Conservation (phyloP, 2,329 filamentous ascomycete species). For the Chalaropsis thielavioides region DNA sequence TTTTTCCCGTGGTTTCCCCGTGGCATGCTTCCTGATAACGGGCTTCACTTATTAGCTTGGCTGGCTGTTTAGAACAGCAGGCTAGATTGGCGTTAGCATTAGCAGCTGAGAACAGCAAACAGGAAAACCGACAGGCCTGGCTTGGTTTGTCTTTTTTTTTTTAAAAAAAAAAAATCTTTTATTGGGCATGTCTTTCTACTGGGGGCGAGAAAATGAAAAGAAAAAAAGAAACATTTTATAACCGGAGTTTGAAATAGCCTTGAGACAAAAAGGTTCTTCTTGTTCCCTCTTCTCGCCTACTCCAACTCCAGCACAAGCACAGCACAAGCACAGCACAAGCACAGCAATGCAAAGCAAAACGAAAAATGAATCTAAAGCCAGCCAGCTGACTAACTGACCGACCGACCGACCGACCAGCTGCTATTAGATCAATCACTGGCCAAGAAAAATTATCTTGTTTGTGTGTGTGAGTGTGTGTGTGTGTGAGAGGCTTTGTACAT, state of each 20-base stretch:
- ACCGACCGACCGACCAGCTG: no score
- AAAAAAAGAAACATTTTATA: neutral
- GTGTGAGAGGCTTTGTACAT: neutral
- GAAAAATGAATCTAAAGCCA: neutral
- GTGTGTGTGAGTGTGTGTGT: neutral
- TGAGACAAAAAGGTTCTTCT: neutral
- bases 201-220: neutral
- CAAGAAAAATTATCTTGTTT: neutral
- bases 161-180: neutral
- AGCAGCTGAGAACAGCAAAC: neutral
- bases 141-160: neutral
- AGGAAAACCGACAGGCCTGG: neutral
- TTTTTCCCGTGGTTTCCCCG: neutral
- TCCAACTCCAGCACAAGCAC: neutral
- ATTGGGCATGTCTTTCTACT: no score
- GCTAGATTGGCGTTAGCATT: neutral
- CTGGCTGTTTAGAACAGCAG: neutral
- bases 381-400: neutral
- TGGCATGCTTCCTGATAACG: neutral
- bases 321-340: neutral
- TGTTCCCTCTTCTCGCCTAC: neutral
- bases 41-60: neutral
- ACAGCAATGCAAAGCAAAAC: neutral
- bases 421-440: no score
- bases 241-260: neutral